Evolutionary conservation across 441 rosid genomes (phyloP).

Genomic region (Corymbia citriodora): DNA sequence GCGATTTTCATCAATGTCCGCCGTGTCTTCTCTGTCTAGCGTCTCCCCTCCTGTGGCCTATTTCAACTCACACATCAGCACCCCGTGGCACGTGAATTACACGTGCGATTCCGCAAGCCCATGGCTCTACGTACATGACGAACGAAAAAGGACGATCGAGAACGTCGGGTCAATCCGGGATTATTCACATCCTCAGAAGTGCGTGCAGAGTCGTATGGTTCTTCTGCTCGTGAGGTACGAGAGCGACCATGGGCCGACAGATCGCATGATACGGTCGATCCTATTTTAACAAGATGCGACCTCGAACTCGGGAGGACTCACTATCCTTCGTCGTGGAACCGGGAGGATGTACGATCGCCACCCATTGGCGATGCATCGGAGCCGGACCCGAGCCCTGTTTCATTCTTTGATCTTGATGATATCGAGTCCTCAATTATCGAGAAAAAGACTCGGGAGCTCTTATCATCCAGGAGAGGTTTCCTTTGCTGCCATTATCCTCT

Average conservation of each 20-base stretch:
- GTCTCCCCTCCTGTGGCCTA: background rate
- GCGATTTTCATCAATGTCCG: too few species aligned
- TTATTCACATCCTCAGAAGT: background rate
- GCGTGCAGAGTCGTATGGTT: too few species aligned
- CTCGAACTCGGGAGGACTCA: background rate
- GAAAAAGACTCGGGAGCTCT: background rate
- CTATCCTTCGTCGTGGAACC: too few species aligned
- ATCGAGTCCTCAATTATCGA: background rate
- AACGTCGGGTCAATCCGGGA: background rate
- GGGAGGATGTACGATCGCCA: background rate
- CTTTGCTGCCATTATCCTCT: background rate
- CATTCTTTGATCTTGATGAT: background rate
- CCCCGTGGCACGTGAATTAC: background rate
- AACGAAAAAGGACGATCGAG: background rate
- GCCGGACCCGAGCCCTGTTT: background rate
- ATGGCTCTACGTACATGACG: background rate
- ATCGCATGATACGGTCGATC: background rate
- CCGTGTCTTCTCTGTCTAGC: too few species aligned
- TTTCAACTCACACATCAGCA: background rate
- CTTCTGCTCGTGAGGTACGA: background rate
- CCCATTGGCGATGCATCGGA: background rate
- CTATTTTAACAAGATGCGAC: background rate
- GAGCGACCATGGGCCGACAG: background rate
- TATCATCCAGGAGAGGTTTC: background rate
- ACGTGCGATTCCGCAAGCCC: background rate